Base-by-base conservation (phyloP, 768 basidiomycete species). In the Panellus pusillus region DNA sequence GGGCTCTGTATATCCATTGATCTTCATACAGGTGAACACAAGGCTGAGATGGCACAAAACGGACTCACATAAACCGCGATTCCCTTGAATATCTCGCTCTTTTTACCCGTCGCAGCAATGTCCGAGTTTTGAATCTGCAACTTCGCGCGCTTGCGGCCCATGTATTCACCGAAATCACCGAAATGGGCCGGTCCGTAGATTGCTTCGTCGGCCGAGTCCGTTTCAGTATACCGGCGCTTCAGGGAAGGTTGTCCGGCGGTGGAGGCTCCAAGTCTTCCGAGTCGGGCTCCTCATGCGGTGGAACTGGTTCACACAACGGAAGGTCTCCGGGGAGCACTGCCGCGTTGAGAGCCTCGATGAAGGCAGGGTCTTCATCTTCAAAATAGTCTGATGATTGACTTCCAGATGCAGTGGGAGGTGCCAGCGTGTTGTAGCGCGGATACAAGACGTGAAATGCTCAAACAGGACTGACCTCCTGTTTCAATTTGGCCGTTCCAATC, bases 141-240 rank as follows among this genome's bases (percentile, higher is more conserved):
- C 68, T 98, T 98, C 28, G 89, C 87, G 2, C 96, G 82, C 71
- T 98, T 98, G 55, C 93, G 78, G 2, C 77, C 70, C 91, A 97
- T 93, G 65, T 97, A 98, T 64, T 94, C 86, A 0, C 89, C 90
- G 57, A 84, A 91, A 1, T 82, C 83, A 13, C 91, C 93, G 66
- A 95, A 98, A 32, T 75, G 80, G 28, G 87, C 82, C 3, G 89
- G 81, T 0, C 87, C 91, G 65, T 95, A 97, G 9, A 81, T 77
- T 19, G 77, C 74, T 9, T 74, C 70, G 46, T 77, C 72, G 13
- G 68, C 67, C 18, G 51, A 17, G 9, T 60, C 49, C 18, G 51
- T 40, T 28, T 63, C 61, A 40, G 70, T 61, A 46, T 67, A 65
- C 37, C 63, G 60, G 18, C 77, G 72, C 61, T 82, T 84, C 44